phyloP scores from a whole-genome alignment of 2,329 filamentous ascomycete genomes.

The Fusarium oligoseptatum region DNA sequence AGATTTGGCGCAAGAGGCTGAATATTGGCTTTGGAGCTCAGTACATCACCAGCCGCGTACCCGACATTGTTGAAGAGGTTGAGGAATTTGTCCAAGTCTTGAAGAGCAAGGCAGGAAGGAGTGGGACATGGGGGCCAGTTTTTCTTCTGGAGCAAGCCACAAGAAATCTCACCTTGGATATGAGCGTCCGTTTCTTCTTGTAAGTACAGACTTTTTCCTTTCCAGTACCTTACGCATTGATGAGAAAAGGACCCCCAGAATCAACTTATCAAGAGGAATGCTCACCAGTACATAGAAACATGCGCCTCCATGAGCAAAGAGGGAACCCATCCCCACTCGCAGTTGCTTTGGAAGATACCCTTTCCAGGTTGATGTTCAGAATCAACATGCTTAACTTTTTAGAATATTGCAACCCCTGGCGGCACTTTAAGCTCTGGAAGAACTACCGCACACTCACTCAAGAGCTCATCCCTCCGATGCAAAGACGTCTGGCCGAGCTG shows the following conservation, averaged over 20 bases:
- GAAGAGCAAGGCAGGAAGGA: constrained; percentile 17
- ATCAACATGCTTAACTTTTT: constrained; percentile 23
- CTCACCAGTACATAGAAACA: constrained; percentile 12
- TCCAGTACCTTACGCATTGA: not conserved
- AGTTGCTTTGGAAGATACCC: constrained; percentile 24
- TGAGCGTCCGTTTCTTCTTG: constrained; percentile 55
- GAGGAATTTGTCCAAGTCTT: constrained; percentile 50
- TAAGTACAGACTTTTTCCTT: constrained; percentile 20
- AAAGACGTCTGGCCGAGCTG: constrained; percentile 18
- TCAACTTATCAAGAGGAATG: not conserved
- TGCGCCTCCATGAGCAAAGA: constrained; percentile 30
- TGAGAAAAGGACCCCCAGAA: not conserved
- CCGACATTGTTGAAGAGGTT: constrained; percentile 55
- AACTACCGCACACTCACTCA: constrained; percentile 28
- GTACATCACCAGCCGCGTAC: constrained; percentile 52
- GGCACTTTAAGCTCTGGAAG: constrained; percentile 32
- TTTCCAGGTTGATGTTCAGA: constrained; percentile 24
- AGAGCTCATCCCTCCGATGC: constrained; percentile 13
- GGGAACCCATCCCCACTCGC: constrained; percentile 14
- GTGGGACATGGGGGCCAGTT: constrained; percentile 21
- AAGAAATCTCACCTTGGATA: constrained; percentile 56
- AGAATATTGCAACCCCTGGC: constrained; percentile 32
- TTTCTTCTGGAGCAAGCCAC: constrained; percentile 53
- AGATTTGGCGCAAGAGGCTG: constrained; percentile 49
- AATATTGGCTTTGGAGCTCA: constrained; percentile 55